Evolutionary conservation across 768 basidiomycete species (phyloP), one percentile per base, ranked within the genome.

Genomic region (Collybia nuda): DNA sequence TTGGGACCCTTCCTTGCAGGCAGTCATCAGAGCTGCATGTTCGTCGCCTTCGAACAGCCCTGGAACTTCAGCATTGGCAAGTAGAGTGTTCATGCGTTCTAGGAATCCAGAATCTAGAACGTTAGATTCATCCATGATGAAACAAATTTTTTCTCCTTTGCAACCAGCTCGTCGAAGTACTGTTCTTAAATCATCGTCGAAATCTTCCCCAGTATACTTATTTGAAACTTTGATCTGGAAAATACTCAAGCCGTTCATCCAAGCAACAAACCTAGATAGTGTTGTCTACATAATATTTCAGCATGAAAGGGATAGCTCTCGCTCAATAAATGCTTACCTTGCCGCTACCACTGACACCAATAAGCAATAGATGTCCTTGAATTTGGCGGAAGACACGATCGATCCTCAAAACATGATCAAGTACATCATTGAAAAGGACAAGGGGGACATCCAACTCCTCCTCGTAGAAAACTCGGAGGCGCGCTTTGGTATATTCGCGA

Each of bases 31-130:
- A 44, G 95, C 92, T 17, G 96, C 86, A 65, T 98, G 88, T 65
- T 99, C 97, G 61, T 99, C 97, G n/a, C 97, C 97, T 69, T 99
- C 97, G 65, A 99, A 99, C n/a, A 99, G 79, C 68, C 97, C 97
- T 0, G 97, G 97, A n/a, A 99, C 95, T 67, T 99, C 97, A n/a
- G 97, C 97, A 61, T 99, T 99, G 36, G 97, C 97, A 14, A 99
- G 81, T 12, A 99, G 82, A 0, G 97, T 99, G 67, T 99, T 99
- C 96, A 99, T 98, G n/a, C 97, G 85, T 66, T 99, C 97, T 56
- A 99, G 73, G 80, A 99, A 99, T 40, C 97, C 97, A 11, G 97
- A 96, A 66, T 99, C 97, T 26, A 98, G 86, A 11, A 98, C 97
- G 61, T 99, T 98, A 3, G 97, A 98, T 67, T 99, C 97, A 67